phyloP scores from a whole-genome alignment of 257 asterid genomes.

The Przewalskia tangutica region DNA sequence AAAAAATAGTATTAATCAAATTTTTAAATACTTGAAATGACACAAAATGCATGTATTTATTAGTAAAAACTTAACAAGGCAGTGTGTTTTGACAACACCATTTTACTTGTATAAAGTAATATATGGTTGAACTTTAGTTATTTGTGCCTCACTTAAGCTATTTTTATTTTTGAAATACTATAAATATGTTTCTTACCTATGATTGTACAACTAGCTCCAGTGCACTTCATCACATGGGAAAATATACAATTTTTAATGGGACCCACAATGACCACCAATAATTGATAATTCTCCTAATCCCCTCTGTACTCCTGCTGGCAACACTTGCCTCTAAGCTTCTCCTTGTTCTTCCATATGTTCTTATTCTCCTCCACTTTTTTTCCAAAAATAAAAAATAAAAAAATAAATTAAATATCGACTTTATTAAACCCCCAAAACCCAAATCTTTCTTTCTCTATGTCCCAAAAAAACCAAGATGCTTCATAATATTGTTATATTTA shows the following conservation, averaged over 20 bases:
- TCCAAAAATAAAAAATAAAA: not conserved
- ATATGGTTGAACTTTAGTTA: too few species aligned
- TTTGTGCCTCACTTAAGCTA: too few species aligned
- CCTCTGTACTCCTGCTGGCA: conserved; percentile 50
- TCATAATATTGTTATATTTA: conserved; percentile 12
- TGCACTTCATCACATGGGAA: conserved; percentile 6
- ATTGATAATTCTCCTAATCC: conserved; percentile 43
- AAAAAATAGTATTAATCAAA: too few species aligned
- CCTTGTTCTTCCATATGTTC: conserved; percentile 5
- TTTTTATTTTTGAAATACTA: too few species aligned
- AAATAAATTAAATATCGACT: not conserved
- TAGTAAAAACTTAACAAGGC: too few species aligned
- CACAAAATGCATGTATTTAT: too few species aligned
- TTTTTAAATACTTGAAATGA: not conserved
- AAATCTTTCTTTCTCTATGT: not conserved
- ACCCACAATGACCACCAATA: conserved; percentile 35
- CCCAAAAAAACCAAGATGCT: not conserved
- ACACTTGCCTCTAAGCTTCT: conserved; percentile 13
- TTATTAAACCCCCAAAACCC: not conserved
- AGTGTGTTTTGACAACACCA: too few species aligned
- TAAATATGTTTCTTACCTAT: not conserved
- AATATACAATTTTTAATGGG: not conserved
- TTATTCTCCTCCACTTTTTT: conserved; percentile 3
- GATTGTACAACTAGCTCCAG: not conserved
- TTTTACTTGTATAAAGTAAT: too few species aligned